phyloP scores from a whole-genome alignment of 352 stramenopile species.

The Pythium apleroticum region DNA sequence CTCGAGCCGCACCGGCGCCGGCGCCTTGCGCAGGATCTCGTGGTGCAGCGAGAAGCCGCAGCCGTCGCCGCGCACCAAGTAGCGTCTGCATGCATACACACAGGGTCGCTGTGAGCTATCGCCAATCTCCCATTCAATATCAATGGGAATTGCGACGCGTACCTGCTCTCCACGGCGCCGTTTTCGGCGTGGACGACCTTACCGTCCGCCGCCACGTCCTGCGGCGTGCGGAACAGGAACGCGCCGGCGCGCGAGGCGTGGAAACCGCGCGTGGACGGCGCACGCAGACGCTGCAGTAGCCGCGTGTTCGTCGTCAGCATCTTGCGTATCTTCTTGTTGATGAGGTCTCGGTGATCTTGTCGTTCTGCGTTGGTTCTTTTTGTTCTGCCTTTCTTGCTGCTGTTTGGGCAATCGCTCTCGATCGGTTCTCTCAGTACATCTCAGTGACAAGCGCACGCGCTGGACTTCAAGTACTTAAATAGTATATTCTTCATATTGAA shows the following conservation, averaged over 20 bases:
- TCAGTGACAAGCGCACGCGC: not conserved
- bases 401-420: slow-evolving; percentile 29
- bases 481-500: not conserved
- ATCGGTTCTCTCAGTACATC: slow-evolving; percentile 15
- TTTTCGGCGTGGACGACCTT: slow-evolving; percentile 43
- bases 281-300: not conserved
- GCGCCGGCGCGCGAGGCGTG: slow-evolving; percentile 37
- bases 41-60: slow-evolving; percentile 81
- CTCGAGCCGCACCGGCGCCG: slow-evolving; percentile 43
- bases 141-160: slow-evolving; percentile 1
- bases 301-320: not conserved
- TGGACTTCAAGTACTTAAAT: not conserved
- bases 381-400: not conserved
- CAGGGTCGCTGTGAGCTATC: not conserved
- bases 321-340: not conserved
- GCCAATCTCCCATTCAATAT: not conserved
- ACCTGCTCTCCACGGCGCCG: slow-evolving; percentile 60
- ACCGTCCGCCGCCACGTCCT: slow-evolving; percentile 45
- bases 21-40: slow-evolving; percentile 60
- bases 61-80: slow-evolving; percentile 67
- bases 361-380: not conserved
- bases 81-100: slow-evolving; percentile 38
- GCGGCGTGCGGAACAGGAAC: slow-evolving; percentile 57
- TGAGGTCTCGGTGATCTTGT: not conserved
- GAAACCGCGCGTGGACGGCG: slow-evolving; percentile 18